Evolutionary conservation across 208 protist species (phyloP), one percentile per base, ranked within the genome.

Genomic region (Phytomonas francai): DNA sequence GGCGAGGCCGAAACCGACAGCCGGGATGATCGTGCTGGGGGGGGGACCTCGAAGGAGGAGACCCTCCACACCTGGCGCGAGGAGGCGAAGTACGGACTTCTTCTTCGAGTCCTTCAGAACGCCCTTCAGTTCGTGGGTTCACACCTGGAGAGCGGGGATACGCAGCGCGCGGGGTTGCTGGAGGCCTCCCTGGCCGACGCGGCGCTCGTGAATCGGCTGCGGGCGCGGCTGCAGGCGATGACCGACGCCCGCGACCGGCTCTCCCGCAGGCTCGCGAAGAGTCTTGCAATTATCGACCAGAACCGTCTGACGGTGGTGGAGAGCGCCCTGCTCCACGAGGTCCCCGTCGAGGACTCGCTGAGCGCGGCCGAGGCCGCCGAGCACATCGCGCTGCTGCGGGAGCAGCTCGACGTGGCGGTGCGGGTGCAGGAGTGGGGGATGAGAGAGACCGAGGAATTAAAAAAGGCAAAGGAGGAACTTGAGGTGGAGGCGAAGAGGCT

Each of bases 301-400:
- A 80, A 93, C 72, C 80, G 88, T 59, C 73, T 95, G 11, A 78
- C 79, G 11, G 76, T 88, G 25, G 74, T 91, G 34, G 86, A 93
- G 72, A 77, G 80, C 25, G 83, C 80, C 27, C 58, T 90, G 58
- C 83, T 87, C 79, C 85, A 92, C 56, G 81, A 91, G 6, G 79
- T 90, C 0, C 71, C 83, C 3, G 80, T 81, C 22, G 85, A 89
- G 66, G 79, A 92, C 25, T 74, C 82, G 2, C 51, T 91, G 45
- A 83, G 88, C 61, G 81, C 81, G 25, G 83, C 77, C 0, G 89
- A 95, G 72, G 86, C 84, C 1, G 70, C 78, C 22, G 82, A 89
- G 71, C 78, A 85, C 39, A 84, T 91, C 31, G 73, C 82, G 3
- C 65, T 72, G 34, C 71, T 93, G 42, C 77, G 74, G 16, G 82